phyloP scores from a whole-genome alignment of 441 rosid species.

The Syzygium malaccense region DNA sequence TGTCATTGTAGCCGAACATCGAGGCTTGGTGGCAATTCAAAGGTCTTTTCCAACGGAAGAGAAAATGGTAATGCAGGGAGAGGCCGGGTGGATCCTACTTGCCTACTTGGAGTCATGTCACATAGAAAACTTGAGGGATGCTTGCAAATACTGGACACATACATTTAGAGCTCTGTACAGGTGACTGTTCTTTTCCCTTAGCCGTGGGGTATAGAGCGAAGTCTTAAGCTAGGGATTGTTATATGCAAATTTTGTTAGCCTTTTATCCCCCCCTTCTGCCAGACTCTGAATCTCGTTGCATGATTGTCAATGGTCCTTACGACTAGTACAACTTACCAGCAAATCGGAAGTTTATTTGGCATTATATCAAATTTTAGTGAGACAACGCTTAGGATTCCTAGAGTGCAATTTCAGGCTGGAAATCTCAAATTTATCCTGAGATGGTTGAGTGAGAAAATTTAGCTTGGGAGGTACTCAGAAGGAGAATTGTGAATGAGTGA shows the following conservation, averaged over 20 bases:
- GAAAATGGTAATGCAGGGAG: neutral
- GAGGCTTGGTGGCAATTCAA: too few species aligned
- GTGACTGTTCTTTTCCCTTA: neutral
- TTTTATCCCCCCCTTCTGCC: neutral
- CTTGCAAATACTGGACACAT: neutral
- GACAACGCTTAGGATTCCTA: neutral
- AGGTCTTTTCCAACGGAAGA: neutral
- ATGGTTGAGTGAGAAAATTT: neutral
- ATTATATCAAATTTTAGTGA: neutral
- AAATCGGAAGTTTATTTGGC: neutral
- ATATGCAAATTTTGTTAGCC: neutral
- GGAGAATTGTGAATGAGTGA: neutral
- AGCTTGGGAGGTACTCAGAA: neutral
- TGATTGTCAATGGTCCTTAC: neutral
- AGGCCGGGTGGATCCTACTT: neutral
- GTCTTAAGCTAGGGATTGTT: neutral
- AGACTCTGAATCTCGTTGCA: neutral
- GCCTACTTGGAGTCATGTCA: neutral
- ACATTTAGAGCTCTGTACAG: neutral
- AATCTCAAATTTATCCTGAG: neutral
- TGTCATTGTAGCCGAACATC: neutral
- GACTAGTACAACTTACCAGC: neutral
- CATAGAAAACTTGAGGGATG: neutral
- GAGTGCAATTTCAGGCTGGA: neutral
- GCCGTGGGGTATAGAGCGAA: neutral